Evolutionary conservation across 768 basidiomycete species (phyloP), one percentile per base, ranked within the genome.

Genomic region (Lyophyllum decastes): DNA sequence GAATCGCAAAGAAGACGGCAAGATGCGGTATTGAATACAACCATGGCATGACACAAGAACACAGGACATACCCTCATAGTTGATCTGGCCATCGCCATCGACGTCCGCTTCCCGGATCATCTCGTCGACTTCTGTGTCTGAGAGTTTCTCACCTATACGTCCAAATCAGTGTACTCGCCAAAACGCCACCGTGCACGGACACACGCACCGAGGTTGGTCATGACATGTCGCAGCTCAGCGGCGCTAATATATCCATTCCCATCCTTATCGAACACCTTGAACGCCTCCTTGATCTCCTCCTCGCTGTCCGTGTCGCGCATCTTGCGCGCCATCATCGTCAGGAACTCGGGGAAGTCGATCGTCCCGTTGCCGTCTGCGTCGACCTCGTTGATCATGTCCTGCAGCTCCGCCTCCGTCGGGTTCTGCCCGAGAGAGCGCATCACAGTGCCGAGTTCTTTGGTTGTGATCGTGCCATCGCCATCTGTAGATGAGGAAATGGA

Each of bases 31-130:
- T 35, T 44, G 35, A 47, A 35, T 33, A 33, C 40, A 41, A 43
- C 27, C 14, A 34, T n/a, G 22, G 12, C 10, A 35, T 46, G 44
- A 35, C 21, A 52, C 21, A 26, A 60, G 21, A 63, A 44, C 38
- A 30, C 4, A 19, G 19, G 8, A 63, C 82, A 55, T 58, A 88
- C 89, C 89, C 1, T 90, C 87, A 69, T 91, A 94, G 74, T 92
- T 89, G 76, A 92, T 91, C 76, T 93, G 91, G n/a, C 93, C 93
- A 71, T 94, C 92, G 51, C 95, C 94, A 68, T 97, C 93, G 50
- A 93, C 82, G 70, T 97, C 94, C 55, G 94, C 95, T 76, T 97
- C 95, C 54, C 94, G 87, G 70, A 97, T 97, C 94, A 97, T 95
- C 80, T 95, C 94, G 59, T 93, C 90, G 61, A 95, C 93, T 74